Base-by-base conservation (phyloP, 2,329 filamentous ascomycete species). In the Reticulascus tulasneorum region DNA sequence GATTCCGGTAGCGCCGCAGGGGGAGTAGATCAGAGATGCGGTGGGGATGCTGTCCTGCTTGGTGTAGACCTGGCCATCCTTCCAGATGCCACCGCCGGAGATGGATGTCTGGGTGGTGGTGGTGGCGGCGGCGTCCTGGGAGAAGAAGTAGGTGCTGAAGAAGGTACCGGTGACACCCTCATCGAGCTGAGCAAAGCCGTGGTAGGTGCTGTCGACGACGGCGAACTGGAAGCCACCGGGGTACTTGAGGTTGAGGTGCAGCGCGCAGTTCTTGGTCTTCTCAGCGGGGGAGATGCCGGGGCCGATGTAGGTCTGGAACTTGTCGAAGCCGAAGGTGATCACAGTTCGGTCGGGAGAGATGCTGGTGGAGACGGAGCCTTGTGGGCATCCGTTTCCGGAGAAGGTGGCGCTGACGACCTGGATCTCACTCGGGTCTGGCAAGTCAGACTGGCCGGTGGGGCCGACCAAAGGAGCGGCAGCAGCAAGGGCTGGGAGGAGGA, bases 141-240 rank as follows among this genome's bases (percentile, higher is more conserved):
- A 63, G 56, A 69, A 69, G 56, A 64, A 69, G 55, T 69, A 69
- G 27, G 65, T 68, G 49, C 62, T 66, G 48, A 60, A 63, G 52
- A 69, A 68, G 33, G 56, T 62, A 19, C 65, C 65, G 7, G 62
- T 66, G 33, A 69, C 59, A 24, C 64, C 64, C 33, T 47, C 35
- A 33, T 69, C 66, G n/a, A 69, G 60, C 52, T 66, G 64, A 2
- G 66, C 66, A 40, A 64, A 69, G 40, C 66, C 66, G 58, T 69
- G 66, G 56, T 69, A 69, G n/a, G 65, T 69, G 43, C 61, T 64
- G 47, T 68, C 63, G 25, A 69, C 59, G 15, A 69, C 55, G 29
- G 65, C 52, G 52, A 63, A 69, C 51, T 69, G 65, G 56, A 67
- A 69, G 40, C 66, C 66, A 24, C 63, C 62, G 10, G 66, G 65